Conservation (phyloP, 768 basidiomycete species). For the Nidula microcarpa region DNA sequence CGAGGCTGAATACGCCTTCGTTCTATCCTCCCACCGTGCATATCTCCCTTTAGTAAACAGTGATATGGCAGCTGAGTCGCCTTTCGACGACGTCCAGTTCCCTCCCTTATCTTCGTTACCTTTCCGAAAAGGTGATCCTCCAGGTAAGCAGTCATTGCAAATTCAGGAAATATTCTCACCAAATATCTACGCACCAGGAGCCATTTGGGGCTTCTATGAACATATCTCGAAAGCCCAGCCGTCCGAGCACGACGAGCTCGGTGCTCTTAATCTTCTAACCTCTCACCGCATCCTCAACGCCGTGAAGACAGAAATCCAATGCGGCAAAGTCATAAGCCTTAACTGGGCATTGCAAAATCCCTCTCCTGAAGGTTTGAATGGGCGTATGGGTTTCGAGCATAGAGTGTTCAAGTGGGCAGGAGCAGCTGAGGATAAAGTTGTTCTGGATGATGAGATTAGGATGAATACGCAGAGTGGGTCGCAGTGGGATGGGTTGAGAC, state of each 20-base stretch:
- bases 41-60: not conserved
- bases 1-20: not conserved
- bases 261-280: slow-evolving; percentile 17
- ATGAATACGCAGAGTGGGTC: slow-evolving; percentile 19
- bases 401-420: slow-evolving; percentile 10
- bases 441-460: slow-evolving; percentile 17
- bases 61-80: slow-evolving; percentile 11
- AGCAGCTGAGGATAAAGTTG: not conserved
- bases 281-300: slow-evolving; percentile 14
- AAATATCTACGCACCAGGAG: slow-evolving; percentile 6
- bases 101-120: slow-evolving; percentile 13
- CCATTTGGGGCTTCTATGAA: slow-evolving; percentile 22
- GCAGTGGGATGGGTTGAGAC: slow-evolving; percentile 20
- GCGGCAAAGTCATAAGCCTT: slow-evolving; percentile 14
- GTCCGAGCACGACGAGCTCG: slow-evolving; percentile 12
- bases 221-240: slow-evolving; percentile 8
- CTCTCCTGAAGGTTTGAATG: slow-evolving; percentile 7
- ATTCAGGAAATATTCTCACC: not conserved
- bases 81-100: slow-evolving; percentile 15
- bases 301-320: slow-evolving; percentile 12
- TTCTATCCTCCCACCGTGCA: not conserved
- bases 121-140: slow-evolving; percentile 15
- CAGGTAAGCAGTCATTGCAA: slow-evolving; percentile 6
- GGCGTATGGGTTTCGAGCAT: slow-evolving; percentile 9
- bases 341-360: slow-evolving; percentile 21